phyloP scores from a whole-genome alignment of 176 grass and related monocot genomes.

The Raddia guianensis region DNA sequence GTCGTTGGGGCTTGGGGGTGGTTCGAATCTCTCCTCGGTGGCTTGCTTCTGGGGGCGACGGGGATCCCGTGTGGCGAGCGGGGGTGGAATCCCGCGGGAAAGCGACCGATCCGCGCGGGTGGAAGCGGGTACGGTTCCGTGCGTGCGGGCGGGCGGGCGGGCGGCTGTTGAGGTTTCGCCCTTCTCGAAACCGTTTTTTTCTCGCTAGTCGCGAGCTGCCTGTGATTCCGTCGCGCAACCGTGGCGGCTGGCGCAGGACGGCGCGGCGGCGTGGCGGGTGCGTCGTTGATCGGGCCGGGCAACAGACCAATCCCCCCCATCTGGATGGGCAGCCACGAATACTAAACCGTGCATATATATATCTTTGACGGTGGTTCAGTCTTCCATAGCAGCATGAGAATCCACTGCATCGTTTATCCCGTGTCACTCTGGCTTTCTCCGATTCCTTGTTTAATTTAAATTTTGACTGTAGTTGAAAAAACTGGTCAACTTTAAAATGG shows the following conservation, averaged over 20 bases:
- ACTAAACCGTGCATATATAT: neutral
- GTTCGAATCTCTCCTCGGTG: neutral
- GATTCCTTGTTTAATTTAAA: no score
- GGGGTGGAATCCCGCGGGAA: neutral
- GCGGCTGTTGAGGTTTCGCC: neutral
- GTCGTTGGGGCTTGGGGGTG: neutral
- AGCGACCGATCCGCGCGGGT: neutral
- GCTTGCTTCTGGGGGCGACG: neutral
- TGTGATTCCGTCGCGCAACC: neutral
- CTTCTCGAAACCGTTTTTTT: neutral
- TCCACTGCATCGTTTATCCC: no score
- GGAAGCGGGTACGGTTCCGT: neutral
- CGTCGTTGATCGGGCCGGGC: slow-evolving; percentile 7
- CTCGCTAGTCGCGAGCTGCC: neutral
- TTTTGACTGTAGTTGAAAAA: no score
- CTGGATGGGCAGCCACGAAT: slow-evolving; percentile 4
- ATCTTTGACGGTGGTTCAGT: neutral
- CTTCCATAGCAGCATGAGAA: no score
- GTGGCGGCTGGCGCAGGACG: neutral
- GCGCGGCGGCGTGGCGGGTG: slow-evolving; percentile 3
- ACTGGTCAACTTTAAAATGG: no score
- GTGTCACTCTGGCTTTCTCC: no score
- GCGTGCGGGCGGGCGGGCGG: neutral
- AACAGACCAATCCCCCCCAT: no score
- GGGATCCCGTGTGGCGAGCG: neutral